A percentile compares a stretch with the other conserved stretches of the same genome.
Conservation (phyloP, 768 basidiomycete genomes). For the Tulasnella sp. region DNA sequence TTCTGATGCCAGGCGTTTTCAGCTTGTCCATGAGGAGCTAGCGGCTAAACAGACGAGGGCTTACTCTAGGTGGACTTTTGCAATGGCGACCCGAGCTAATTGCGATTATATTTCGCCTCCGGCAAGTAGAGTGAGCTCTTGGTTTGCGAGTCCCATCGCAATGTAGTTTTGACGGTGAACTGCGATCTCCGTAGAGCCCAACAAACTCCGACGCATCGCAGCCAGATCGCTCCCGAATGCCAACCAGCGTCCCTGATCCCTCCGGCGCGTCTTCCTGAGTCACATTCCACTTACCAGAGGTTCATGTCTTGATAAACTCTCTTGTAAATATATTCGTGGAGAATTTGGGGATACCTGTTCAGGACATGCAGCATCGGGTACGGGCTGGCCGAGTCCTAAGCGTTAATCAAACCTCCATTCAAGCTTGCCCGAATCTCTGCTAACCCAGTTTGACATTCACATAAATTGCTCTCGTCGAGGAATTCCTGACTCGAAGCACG, state of each 20-base stretch:
- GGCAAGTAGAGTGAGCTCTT: neutral
- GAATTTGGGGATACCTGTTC: no score
- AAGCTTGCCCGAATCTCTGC: no score
- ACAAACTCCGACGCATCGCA: neutral
- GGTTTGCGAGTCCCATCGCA: neutral
- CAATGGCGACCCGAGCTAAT: neutral
- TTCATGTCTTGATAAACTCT: no score
- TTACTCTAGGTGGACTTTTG: neutral
- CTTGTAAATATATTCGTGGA: no score
- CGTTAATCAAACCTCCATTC: no score
- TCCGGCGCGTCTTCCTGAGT: neutral
- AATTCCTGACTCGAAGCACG: no score
- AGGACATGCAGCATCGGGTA: no score
- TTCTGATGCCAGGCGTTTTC: neutral
- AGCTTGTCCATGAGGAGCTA: neutral
- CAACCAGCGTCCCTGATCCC: neutral
- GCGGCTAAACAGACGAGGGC: neutral
- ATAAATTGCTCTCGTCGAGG: no score
- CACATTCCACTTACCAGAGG: no score
- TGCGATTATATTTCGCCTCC: neutral
- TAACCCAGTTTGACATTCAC: no score
- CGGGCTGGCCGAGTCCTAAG: no score
- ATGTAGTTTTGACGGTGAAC: neutral
- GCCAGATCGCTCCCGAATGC: neutral
- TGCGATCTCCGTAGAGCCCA: neutral